These are phyloP conservation scores for Trichoderma polysporum DNA, from an alignment of 2,329 filamentous ascomycete species.

Conservation along the genomic window DNA sequence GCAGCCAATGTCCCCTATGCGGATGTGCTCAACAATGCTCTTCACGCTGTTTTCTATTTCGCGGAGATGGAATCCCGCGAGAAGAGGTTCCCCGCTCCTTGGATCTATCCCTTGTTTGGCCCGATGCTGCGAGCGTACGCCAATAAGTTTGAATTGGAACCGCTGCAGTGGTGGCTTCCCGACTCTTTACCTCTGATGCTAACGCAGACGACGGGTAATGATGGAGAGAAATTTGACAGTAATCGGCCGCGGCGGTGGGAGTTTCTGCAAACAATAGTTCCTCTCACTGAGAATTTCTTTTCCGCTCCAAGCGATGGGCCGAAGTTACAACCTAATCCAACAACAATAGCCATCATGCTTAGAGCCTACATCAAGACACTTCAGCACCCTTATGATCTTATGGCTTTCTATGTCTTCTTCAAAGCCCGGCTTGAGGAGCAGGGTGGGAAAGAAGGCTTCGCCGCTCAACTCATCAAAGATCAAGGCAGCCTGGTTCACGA, in stretches of 20 bases:
- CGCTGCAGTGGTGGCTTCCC: slow-evolving; percentile 44
- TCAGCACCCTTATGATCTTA: slow-evolving; percentile 40
- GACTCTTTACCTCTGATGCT: slow-evolving; percentile 37
- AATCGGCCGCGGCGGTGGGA: slow-evolving; percentile 30
- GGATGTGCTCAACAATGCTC: slow-evolving; percentile 38
- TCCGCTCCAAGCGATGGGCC: slow-evolving; percentile 23
- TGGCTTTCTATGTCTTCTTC: slow-evolving; percentile 50
- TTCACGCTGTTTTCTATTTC: slow-evolving; percentile 52
- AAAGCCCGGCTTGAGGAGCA: slow-evolving; percentile 41
- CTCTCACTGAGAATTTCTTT: slow-evolving; percentile 36
- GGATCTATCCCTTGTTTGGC: slow-evolving; percentile 42
- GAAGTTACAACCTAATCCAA: slow-evolving; percentile 37
- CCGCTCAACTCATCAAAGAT: slow-evolving; percentile 37
- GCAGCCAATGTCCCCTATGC: slow-evolving; percentile 48
- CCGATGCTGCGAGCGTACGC: slow-evolving; percentile 51
- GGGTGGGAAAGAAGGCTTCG: slow-evolving; percentile 36
- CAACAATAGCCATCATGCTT: slow-evolving; percentile 49
- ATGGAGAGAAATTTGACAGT: slow-evolving; percentile 27
- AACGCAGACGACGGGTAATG: slow-evolving; percentile 26
- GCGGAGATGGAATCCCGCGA: slow-evolving; percentile 41
- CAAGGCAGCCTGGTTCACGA: slow-evolving; percentile 50
- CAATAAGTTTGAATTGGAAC: slow-evolving; percentile 47
- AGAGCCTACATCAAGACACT: slow-evolving; percentile 46
- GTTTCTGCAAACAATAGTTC: slow-evolving; percentile 35
- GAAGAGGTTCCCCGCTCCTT: slow-evolving; percentile 31